phyloP scores from a whole-genome alignment of 768 basidiomycete species.

The Amanita rubescens region DNA sequence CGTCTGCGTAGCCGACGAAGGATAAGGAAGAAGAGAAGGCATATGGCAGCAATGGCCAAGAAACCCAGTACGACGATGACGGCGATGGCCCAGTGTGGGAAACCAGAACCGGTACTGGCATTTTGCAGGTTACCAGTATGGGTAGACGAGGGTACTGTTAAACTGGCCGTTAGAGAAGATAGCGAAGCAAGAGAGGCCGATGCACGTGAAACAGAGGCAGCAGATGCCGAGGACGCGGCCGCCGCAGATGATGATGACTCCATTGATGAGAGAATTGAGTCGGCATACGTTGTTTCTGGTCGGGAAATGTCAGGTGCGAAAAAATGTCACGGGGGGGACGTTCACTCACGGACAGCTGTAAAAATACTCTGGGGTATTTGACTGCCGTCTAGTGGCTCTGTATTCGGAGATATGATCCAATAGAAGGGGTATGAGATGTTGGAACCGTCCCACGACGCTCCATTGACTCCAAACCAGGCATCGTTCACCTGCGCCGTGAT shows the following conservation, averaged over 20 bases:
- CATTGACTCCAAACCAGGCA: conserved; percentile 60
- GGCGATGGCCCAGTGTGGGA: conserved; percentile 90
- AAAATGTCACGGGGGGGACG: neutral
- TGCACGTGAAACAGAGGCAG: conserved; percentile 27
- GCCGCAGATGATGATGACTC: conserved; percentile 32
- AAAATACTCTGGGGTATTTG: conserved; percentile 67
- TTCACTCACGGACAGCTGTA: conserved; percentile 69
- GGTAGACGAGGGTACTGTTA: conserved; percentile 13
- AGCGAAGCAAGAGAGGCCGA: conserved; percentile 40
- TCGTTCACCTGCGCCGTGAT: conserved; percentile 59
- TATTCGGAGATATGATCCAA: conserved; percentile 67
- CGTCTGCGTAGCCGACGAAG: conserved; percentile 59
- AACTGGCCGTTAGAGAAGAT: conserved; percentile 29
- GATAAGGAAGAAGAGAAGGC: conserved; percentile 65
- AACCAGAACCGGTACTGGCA: conserved; percentile 28
- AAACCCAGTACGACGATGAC: conserved; percentile 84
- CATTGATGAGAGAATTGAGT: conserved; percentile 55
- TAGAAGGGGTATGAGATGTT: conserved; percentile 64
- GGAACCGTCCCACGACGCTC: conserved; percentile 38
- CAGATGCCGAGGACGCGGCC: conserved; percentile 25
- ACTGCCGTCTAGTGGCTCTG: conserved; percentile 48
- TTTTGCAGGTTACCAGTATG: conserved; percentile 42
- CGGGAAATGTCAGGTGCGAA: conserved; percentile 8
- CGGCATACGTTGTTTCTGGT: conserved; percentile 69
- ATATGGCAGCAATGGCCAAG: conserved; percentile 66